These are phyloP conservation scores for Marsdenia floribunda DNA, from an alignment of 257 asterid species.

Conservation along the genomic window DNA sequence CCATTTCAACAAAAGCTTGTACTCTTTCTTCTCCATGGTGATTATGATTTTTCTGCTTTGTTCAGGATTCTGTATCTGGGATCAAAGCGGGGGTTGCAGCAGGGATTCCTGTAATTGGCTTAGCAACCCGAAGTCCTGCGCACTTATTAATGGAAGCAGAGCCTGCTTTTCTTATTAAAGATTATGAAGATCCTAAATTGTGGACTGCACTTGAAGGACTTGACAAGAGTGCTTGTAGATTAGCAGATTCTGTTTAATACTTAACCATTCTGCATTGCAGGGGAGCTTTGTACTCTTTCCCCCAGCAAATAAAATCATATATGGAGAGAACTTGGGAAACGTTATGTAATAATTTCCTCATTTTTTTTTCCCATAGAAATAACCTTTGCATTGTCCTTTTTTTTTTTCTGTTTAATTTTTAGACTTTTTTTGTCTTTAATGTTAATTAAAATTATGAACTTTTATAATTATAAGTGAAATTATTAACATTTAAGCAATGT, in stretches of 20 bases:
- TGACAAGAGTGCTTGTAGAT: slow-evolving; percentile 25
- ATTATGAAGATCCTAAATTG: slow-evolving; percentile 79
- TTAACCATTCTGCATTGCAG: neutral
- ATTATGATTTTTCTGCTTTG: slow-evolving; percentile 3
- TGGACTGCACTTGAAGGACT: slow-evolving; percentile 72
- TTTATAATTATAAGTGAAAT: no score
- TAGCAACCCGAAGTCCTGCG: slow-evolving; percentile 77
- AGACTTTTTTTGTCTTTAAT: no score
- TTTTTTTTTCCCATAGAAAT: no score
- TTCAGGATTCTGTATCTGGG: slow-evolving; percentile 89
- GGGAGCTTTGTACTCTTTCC: neutral
- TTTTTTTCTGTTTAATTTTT: no score
- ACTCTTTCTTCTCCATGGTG: neutral
- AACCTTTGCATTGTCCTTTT: no score
- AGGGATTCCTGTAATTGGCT: slow-evolving; percentile 74
- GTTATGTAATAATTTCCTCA: neutral
- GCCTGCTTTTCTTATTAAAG: slow-evolving; percentile 75
- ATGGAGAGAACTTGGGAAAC: neutral
- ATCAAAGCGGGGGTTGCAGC: slow-evolving; percentile 97
- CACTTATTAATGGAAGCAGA: slow-evolving; percentile 59
- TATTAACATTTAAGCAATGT: no score
- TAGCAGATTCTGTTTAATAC: no score
- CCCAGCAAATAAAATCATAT: neutral
- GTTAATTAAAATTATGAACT: no score
- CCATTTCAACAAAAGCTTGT: neutral